Base-by-base conservation (phyloP, 352 stramenopile species). In the Globisporangium barbulae region DNA sequence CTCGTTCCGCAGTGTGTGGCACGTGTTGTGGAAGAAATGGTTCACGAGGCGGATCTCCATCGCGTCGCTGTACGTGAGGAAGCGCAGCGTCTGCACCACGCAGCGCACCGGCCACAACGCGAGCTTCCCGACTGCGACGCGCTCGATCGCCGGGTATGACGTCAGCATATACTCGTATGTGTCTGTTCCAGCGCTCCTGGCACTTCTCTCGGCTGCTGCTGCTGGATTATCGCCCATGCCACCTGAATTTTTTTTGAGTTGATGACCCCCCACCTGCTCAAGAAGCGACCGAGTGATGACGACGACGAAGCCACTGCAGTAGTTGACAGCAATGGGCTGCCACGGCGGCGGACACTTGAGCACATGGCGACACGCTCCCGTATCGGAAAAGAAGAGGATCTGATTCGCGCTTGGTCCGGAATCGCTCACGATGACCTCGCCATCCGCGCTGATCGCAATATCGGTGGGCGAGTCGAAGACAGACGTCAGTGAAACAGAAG, bases 401-500 rank as follows among this genome's bases (percentile, higher is more conserved):
- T 82, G 53, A 5, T 66, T 54, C 15, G 56, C 65, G 21, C 42
- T 28, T 15, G 44, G n/a, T 28, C 53, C 68, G 35, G 64, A 52
- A 48, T 88, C 79, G 54, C 74, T 83, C 19, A 85, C 79, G 8
- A 83, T 63, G 2, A 86, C 53, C 9, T 86, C 77, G 12, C 68
- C 68, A 41, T 72, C 63, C 9, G 56, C 8, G 28, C 75, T 70
- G 5, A 79, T 47, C 30, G 65, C 21, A 21, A 79, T 47, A 28
- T 68, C 72, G 17, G 47, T 64, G 7, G 72, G 72, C 9, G 33
- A 54, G 6, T 79, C 67, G 39, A 86, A 85, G 1, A 84, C 53
- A 2, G 78, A 67, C 5, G 71, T 21, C 15, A 47, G 19, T 3
- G 64, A 50, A 31, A 30, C 13, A 0, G 31, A 9, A n/a, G 63